phyloP scores from a whole-genome alignment of 1,284 basidiomycete genomes.

The Tranzscheliella williamsii region DNA sequence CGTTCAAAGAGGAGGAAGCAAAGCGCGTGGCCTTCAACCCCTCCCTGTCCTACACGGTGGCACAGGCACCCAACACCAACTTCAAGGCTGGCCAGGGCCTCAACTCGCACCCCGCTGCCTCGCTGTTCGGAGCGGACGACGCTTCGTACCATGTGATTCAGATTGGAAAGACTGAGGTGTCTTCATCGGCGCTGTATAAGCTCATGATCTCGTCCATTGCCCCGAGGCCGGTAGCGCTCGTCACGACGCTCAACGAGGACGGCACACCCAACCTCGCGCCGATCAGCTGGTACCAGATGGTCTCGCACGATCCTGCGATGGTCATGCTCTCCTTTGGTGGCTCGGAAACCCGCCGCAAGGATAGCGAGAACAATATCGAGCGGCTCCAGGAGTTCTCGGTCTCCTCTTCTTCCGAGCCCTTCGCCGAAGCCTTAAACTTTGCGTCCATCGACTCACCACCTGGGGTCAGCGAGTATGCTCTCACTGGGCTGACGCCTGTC shows the following conservation, averaged over 20 bases:
- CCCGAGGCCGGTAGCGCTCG: conserved; percentile 47
- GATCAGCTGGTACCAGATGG: conserved; percentile 53
- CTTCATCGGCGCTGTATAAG: conserved; percentile 39
- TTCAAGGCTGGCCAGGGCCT: conserved; percentile 40
- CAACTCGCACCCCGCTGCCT: conserved; percentile 34
- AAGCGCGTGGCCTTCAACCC: conserved; percentile 16
- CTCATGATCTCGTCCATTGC: conserved; percentile 47
- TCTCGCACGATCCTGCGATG: conserved; percentile 46
- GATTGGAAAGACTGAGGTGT: conserved; percentile 38
- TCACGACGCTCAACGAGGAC: conserved; percentile 42
- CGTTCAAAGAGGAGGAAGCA: conserved; percentile 36
- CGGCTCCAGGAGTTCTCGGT: conserved; percentile 38
- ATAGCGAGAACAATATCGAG: conserved; percentile 46
- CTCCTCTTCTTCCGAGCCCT: conserved; percentile 42
- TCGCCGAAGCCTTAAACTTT: conserved; percentile 50
- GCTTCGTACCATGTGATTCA: conserved; percentile 40
- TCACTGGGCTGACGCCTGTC: conserved; percentile 47
- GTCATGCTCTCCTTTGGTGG: conserved; percentile 52
- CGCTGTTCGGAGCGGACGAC: conserved; percentile 11
- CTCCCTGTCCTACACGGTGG: conserved; percentile 26
- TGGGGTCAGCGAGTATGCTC: conserved; percentile 40
- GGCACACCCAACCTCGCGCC: conserved; percentile 42
- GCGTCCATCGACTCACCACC: conserved; percentile 45
- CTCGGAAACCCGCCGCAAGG: conserved; percentile 32
- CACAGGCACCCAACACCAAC: conserved; percentile 24